phyloP scores from a whole-genome alignment of 495 filamentous ascomycete species.

The Talaromyces proteolyticus region DNA sequence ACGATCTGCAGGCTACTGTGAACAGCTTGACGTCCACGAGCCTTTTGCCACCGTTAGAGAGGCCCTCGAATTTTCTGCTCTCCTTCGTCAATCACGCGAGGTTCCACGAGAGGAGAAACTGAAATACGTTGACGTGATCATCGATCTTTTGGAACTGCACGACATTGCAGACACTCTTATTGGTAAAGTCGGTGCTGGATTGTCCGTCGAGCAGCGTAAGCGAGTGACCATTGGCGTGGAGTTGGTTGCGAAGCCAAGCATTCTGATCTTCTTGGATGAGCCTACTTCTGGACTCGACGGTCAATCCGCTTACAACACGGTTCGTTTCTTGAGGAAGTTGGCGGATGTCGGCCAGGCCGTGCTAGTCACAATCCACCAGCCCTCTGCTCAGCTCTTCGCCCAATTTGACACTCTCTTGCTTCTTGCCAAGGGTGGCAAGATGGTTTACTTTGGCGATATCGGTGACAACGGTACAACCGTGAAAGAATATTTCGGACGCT shows the following conservation, averaged over 20 bases:
- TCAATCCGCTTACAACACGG: slow-evolving; percentile 58
- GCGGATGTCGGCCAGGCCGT: slow-evolving; percentile 65
- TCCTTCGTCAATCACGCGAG: slow-evolving; percentile 48
- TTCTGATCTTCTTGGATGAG: slow-evolving; percentile 72
- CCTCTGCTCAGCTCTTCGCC: slow-evolving; percentile 64
- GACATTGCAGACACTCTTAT: slow-evolving; percentile 49
- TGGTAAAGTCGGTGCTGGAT: slow-evolving; percentile 43
- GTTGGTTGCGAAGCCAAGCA: slow-evolving; percentile 57
- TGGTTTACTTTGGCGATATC: slow-evolving; percentile 66
- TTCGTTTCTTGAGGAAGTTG: slow-evolving; percentile 59
- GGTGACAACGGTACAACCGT: slow-evolving; percentile 44
- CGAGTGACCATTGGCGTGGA: slow-evolving; percentile 65
- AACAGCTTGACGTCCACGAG: slow-evolving; percentile 58
- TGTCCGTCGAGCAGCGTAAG: slow-evolving; percentile 58
- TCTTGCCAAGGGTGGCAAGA: slow-evolving; percentile 62
- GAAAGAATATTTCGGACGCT: slow-evolving; percentile 70
- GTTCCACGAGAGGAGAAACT: slow-evolving; percentile 49
- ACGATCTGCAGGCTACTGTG: slow-evolving; percentile 52
- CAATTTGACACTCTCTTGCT: slow-evolving; percentile 69
- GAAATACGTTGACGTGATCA: slow-evolving; percentile 53
- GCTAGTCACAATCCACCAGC: slow-evolving; percentile 73
- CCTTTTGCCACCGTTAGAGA: slow-evolving; percentile 56
- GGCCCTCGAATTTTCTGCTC: slow-evolving; percentile 52
- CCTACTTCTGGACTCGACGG: slow-evolving; percentile 69
- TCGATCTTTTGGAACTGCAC: slow-evolving; percentile 52